Percentiles rank a stretch among this genome's conserved stretches.
Evolutionary conservation across 257 asterid genomes (phyloP).

Genomic region (Solanum rostratum): DNA sequence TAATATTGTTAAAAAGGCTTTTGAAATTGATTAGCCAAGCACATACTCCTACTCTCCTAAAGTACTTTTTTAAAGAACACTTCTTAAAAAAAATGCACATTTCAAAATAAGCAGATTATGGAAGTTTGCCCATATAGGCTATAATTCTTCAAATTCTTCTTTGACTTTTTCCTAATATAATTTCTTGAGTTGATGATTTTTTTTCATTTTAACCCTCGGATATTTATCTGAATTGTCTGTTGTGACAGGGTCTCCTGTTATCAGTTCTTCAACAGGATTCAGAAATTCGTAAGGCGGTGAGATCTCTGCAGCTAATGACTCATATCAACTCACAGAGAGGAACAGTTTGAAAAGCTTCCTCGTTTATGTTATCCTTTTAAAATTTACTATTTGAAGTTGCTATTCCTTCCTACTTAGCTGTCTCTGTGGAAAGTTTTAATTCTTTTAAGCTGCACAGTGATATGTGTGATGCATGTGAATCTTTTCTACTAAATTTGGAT

Average conservation of each 20-base stretch:
- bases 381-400: neutral
- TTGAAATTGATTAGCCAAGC: neutral
- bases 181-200: neutral
- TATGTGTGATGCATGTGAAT: neutral
- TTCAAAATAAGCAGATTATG: neutral
- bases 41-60: neutral
- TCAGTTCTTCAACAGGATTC: constrained; percentile 90
- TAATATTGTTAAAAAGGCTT: neutral
- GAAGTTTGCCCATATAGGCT: neutral
- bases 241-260: constrained; percentile 70
- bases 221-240: neutral
- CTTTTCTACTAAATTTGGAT: neutral
- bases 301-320: constrained; percentile 9
- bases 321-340: neutral
- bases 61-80: neutral
- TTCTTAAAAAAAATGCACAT: neutral
- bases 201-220: neutral
- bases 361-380: neutral
- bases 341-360: neutral
- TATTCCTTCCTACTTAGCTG: neutral
- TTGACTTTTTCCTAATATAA: neutral
- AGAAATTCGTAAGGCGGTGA: constrained; percentile 87
- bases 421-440: neutral
- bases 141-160: neutral
- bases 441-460: neutral